Evolutionary conservation across 2,329 filamentous ascomycete species (phyloP), one percentile per base, ranked within the genome.

Genomic region (Xylariaceae sp.): DNA sequence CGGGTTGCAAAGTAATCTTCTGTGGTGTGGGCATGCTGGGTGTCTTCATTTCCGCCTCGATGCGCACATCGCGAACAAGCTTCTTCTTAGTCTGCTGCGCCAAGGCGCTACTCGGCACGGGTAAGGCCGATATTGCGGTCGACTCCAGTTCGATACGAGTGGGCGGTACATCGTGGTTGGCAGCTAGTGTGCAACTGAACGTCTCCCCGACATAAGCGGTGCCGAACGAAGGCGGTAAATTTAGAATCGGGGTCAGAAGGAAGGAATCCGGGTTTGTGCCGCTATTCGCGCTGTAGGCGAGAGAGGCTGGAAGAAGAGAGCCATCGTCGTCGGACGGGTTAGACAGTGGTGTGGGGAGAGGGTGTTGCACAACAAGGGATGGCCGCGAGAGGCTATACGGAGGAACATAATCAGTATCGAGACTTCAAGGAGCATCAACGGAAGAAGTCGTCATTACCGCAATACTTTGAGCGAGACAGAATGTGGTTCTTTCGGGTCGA

Each of bases 121-220:
- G 9, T 9, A 22, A 45, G 45, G 50, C 50, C 37, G 21, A 49
- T 16, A 29, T 46, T 44, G 50, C 48, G 32, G 32, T 26, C 36
- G 37, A 41, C 36, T 46, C 51, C n/a, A 26, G 41, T 45, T 47
- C 55, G 9, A 9, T 16, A 32, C 45, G 44, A 30, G 16, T 42
- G 36, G 39, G 62, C 47, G 61, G 55, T 19, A 63, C 67, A 73
- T 97, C 92, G 69, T 96, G 92, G 75, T 96, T 96, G n/a, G 89
- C 92, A 73, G 92, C 96, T 19, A 97, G 79, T 1, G 92, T 96
- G 72, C 94, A 99, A 60, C 87, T 86, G 72, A 99, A 97, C 0
- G 87, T 90, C 74, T 97, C 92, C 64, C 94, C 94, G 18, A 97
- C 92, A 70, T 96, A 96, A 8, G 92, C 92, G 12, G 89, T 92